These are phyloP conservation scores for Chlorella sp. DNA, from an alignment of 139 green algal species.

Conservation along the genomic window DNA sequence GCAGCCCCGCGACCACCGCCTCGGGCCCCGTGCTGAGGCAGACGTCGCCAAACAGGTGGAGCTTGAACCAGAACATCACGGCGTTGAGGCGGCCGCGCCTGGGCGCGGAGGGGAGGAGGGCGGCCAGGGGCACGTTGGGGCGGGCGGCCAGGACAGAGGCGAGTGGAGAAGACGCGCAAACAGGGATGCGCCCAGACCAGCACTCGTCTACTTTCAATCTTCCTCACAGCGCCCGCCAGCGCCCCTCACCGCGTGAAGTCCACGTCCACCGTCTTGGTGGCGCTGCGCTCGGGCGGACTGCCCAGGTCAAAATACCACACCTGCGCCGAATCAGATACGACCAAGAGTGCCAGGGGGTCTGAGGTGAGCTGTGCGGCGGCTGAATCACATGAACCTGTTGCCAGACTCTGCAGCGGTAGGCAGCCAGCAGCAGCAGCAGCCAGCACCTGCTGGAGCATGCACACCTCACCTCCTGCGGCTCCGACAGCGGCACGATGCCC, in stretches of 20 bases:
- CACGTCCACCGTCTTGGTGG: constrained; percentile 63
- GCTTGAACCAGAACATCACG: constrained; percentile 74
- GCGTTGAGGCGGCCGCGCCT: constrained; percentile 57
- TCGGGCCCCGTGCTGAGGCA: constrained; percentile 40
- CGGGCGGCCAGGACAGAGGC: background rate
- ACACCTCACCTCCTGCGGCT: constrained; percentile 53
- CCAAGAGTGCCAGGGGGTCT: too few relatives aligned
- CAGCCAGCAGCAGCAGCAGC: too few relatives aligned
- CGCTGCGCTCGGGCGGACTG: constrained; percentile 45
- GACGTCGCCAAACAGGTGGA: constrained; percentile 58
- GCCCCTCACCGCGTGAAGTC: constrained; percentile 36
- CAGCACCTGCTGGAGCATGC: too few relatives aligned
- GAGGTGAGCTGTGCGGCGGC: too few relatives aligned
- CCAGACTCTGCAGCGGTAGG: too few relatives aligned
- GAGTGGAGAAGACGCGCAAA: background rate
- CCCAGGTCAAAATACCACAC: constrained; percentile 78
- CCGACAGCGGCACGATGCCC: constrained; percentile 46
- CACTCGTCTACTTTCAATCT: too few relatives aligned
- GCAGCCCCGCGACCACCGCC: constrained; percentile 35
- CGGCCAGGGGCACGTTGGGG: too few relatives aligned
- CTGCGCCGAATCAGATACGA: too few relatives aligned
- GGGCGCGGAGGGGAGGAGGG: background rate
- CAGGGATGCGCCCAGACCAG: too few relatives aligned
- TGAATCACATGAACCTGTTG: too few relatives aligned
- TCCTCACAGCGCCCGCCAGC: background rate